Base-by-base conservation (phyloP, 169 alveolate genomes). In the Eimeria acervulina region DNA sequence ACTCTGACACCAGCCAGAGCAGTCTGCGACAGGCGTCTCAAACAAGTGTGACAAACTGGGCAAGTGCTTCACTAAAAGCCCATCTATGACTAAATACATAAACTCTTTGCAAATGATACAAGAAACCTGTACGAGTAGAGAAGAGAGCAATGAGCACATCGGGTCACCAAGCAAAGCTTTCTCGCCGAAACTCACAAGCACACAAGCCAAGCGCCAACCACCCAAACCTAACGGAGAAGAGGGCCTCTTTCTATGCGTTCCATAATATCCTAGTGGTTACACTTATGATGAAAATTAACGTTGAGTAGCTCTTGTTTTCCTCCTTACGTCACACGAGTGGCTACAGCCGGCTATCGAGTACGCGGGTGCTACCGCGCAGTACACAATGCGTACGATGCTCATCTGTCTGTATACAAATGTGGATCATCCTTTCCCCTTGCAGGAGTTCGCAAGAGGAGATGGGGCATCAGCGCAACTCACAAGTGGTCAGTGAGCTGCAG, bases 31-130 rank as follows among this genome's bases (percentile, higher is more conserved):
- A 15, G 44, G 52, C 33, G 83, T 72, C 36, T 72, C 52, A 72
- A 17, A 72, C 13, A 21, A 36, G 83, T 15, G 83, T 72, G 83
- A 72, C 83, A 36, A 33, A 72, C 51, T 72, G 83, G 83, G 83
- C 83, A 13, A 15, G 3, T 36, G 83, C 5, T 36, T 36, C 83
- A 19, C 40, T 36, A 21, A 1, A 36, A 17, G 6, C 83, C 83
- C 83, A 72, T 36, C 8, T 26, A 3, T 72, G 7, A 72, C 15
- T 72, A 72, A 12, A 17, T 17, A 47, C 52, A 17, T 36, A 36
- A 33, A 72, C 31, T 19, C 28, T 10, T 8, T 36, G 51, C 2
- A n/a, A 7, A 12, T 12, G 44, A 66, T n/a, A 28, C 44, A 0
- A 33, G 21, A 28, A 72, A 36, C 51, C 8, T 36, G 83, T 15